Evolutionary conservation across 2,329 filamentous ascomycete species (phyloP), one percentile per base, ranked within the genome.

Genomic region (Aschersonia sp.): DNA sequence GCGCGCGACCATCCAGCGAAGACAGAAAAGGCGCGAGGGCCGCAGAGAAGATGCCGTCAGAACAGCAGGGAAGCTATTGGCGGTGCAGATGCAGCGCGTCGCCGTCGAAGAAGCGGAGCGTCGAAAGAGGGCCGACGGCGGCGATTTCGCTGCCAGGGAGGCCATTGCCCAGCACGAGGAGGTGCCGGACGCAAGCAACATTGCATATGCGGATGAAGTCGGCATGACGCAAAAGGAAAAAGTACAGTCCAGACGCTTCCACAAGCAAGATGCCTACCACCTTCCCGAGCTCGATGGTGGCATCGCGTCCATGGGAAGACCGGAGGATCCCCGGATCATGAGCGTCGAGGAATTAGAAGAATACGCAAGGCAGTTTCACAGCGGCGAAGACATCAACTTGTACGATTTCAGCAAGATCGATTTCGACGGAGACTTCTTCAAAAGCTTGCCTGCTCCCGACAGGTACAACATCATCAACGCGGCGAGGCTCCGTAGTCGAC

Each of bases 331-430:
- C 4, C 78, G 94, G 12, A 90, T 98, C 57, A 97, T 98, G 92
- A 94, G 85, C 47, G 77, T 94, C 30, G 87, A 94, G 58, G 90
- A 98, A 60, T 68, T 98, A 50, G 87, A 97, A 65, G 83, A 90
- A 54, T 98, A 98, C 61, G 90, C 94, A 4, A 75, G 83, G 46
- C 89, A 97, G 53, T 97, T 97, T 58, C 79, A 96, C 57, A 80
- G 79, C 51, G 92, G 92, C 47, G 88, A 97, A 64, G 90, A 97
- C 61, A 84, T 97, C 56, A 82, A 83, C 54, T 66, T 89, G 5
- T 97, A 97, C 64, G 90, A 97, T 65, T 98, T 98, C 60, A 94
- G 86, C 60, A 97, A 97, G 66, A 98, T 98, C 56, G 92, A 98
- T 60, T 98, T 97, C 58, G 85, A 97, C 54, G 87, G 89, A 54